Percentiles rank a stretch among this genome's conserved stretches.
Conservation (phyloP, 75 land plant species). For the Chamaecyparis obtusa region DNA sequence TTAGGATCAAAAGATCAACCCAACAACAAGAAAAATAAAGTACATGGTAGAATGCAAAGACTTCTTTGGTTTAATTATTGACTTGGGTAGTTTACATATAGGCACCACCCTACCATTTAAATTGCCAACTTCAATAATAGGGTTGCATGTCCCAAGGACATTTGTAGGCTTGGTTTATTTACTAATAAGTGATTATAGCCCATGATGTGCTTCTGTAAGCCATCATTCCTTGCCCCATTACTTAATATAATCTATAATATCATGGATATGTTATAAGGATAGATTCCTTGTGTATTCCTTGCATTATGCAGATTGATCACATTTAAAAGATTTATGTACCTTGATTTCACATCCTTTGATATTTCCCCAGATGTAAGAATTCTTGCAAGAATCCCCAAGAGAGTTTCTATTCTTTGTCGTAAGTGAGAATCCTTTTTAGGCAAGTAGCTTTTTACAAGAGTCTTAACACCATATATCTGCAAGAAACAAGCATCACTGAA, state of each 20-base stretch:
- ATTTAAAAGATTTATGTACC: constrained; percentile 36
- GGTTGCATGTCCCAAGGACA: too few species aligned
- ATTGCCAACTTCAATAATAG: too few species aligned
- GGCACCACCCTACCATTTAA: background rate
- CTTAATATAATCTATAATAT: background rate
- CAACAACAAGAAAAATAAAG: background rate
- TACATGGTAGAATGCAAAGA: background rate
- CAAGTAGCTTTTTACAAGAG: constrained; percentile 86
- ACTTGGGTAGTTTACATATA: background rate
- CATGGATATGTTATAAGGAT: background rate
- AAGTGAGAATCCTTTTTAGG: constrained; percentile 80
- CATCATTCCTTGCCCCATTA: background rate
- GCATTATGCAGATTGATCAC: background rate
- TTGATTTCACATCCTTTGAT: constrained; percentile 62
- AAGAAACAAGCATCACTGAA: background rate
- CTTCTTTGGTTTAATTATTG: background rate
- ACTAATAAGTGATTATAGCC: too few species aligned
- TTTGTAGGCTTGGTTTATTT: too few species aligned
- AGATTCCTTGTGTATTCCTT: background rate
- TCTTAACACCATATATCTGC: constrained; percentile 85
- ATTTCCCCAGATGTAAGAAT: constrained; percentile 70
- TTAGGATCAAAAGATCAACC: background rate
- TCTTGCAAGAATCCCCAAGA: constrained; percentile 59
- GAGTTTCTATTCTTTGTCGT: constrained; percentile 65
- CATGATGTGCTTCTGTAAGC: background rate